Percentiles rank a stretch among this genome's conserved stretches.
Evolutionary conservation across 1,139 yeast genomes (phyloP).

Genomic region (Geotrichum restrictum): DNA sequence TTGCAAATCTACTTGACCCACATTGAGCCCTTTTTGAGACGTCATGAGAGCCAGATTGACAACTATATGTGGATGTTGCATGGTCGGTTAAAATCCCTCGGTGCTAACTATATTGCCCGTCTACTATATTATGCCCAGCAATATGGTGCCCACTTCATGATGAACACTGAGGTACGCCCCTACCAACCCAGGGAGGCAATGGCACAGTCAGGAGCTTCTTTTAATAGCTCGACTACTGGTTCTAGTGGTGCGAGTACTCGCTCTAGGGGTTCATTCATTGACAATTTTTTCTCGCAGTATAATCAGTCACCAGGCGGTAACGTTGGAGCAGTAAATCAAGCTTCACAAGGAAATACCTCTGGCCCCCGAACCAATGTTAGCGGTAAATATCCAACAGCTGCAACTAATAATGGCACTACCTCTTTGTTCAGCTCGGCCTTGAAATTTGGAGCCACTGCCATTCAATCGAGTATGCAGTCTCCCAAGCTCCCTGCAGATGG

Average conservation of each 20-base stretch:
- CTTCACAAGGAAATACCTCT: neutral
- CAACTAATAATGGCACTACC: neutral
- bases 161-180: conserved; percentile 10
- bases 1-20: conserved; percentile 34
- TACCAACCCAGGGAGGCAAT: neutral
- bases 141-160: conserved; percentile 8
- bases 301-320: conserved; percentile 16
- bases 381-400: neutral
- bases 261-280: conserved; percentile 4
- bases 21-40: conserved; percentile 36
- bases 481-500: neutral
- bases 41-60: conserved; percentile 36
- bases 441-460: conserved; percentile 10
- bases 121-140: conserved; percentile 13
- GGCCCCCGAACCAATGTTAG: neutral
- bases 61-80: conserved; percentile 27
- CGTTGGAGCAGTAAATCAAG: too few species aligned
- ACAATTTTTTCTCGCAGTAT: conserved; percentile 15
- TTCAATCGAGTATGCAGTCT: conserved; percentile 5
- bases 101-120: conserved; percentile 27
- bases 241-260: neutral
- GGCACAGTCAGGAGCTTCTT: neutral
- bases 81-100: conserved; percentile 27
- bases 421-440: conserved; percentile 1
- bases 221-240: neutral